phyloP scores from a whole-genome alignment of 768 basidiomycete species.

The Leucocoprinus leucothites region DNA sequence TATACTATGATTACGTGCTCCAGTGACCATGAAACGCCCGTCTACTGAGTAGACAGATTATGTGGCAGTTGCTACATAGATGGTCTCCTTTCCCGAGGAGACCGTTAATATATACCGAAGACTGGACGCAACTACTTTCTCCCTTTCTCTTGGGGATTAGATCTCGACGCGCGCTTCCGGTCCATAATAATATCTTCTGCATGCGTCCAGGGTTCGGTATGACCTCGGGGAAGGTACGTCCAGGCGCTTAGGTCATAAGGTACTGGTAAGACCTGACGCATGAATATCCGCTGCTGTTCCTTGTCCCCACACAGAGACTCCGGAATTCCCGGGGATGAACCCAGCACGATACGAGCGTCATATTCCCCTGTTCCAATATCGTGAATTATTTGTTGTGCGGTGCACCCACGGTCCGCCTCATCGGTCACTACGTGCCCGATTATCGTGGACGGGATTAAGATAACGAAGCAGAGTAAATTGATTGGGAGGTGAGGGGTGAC shows the following conservation, averaged over 20 bases:
- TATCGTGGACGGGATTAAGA: not conserved
- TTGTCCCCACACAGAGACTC: not conserved
- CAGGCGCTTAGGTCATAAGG: constrained; percentile 6
- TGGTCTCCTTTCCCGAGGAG: no score
- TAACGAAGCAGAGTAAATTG: constrained; percentile 1
- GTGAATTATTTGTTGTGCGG: not conserved
- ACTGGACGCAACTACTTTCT: not conserved
- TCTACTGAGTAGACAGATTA: no score
- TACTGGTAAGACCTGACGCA: constrained; percentile 3
- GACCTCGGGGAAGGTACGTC: constrained; percentile 5
- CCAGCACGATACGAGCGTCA: constrained; percentile 6
- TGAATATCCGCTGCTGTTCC: not conserved
- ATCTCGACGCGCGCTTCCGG: not conserved
- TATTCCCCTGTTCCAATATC: not conserved
- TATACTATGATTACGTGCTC: no score
- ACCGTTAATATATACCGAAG: no score
- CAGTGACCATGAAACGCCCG: no score
- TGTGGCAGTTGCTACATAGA: no score
- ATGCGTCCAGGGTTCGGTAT: constrained; percentile 8
- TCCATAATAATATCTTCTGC: constrained; percentile 1
- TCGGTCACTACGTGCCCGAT: not conserved
- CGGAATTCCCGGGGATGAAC: constrained; percentile 4
- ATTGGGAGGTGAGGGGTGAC: constrained; percentile 1
- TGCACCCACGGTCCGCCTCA: no score
- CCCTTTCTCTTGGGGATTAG: not conserved